phyloP scores from a whole-genome alignment of 2,329 filamentous ascomycete species.

The Claviceps africana region DNA sequence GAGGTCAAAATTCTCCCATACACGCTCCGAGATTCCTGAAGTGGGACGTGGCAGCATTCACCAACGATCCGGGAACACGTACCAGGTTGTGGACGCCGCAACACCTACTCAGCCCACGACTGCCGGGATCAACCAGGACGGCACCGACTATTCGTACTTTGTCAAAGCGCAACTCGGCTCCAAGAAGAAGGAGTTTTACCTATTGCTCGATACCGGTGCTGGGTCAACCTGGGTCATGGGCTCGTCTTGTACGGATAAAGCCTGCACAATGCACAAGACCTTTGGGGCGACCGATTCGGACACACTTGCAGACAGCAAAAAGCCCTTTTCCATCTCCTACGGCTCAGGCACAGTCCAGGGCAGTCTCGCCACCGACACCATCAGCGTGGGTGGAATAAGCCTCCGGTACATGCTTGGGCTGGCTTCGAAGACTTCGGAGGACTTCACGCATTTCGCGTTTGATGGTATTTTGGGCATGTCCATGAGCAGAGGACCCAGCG shows the following conservation, averaged over 20 bases:
- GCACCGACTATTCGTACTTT: conserved; percentile 53
- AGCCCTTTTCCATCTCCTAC: conserved; percentile 55
- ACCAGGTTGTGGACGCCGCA: conserved; percentile 31
- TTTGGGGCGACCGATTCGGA: conserved; percentile 55
- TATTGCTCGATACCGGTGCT: conserved; percentile 54
- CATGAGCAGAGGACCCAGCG: conserved; percentile 41
- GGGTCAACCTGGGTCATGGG: conserved; percentile 77
- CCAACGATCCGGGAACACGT: conserved; percentile 30
- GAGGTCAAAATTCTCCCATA: conserved; percentile 7
- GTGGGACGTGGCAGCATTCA: background rate
- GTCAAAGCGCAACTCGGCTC: conserved; percentile 43
- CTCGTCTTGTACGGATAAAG: conserved; percentile 46
- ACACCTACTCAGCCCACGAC: conserved; percentile 32
- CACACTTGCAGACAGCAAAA: conserved; percentile 39
- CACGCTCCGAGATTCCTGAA: background rate
- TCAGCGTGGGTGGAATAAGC: conserved; percentile 52
- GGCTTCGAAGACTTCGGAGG: conserved; percentile 53
- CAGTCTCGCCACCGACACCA: conserved; percentile 47
- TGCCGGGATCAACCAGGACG: conserved; percentile 47
- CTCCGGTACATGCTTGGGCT: conserved; percentile 57
- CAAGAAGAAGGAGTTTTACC: conserved; percentile 36
- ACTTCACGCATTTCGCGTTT: conserved; percentile 69
- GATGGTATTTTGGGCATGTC: conserved; percentile 78
- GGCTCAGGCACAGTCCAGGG: conserved; percentile 65
- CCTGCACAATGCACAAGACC: conserved; percentile 56